Conservation (phyloP, 257 asterid species). For the Buddleja alternifolia region DNA sequence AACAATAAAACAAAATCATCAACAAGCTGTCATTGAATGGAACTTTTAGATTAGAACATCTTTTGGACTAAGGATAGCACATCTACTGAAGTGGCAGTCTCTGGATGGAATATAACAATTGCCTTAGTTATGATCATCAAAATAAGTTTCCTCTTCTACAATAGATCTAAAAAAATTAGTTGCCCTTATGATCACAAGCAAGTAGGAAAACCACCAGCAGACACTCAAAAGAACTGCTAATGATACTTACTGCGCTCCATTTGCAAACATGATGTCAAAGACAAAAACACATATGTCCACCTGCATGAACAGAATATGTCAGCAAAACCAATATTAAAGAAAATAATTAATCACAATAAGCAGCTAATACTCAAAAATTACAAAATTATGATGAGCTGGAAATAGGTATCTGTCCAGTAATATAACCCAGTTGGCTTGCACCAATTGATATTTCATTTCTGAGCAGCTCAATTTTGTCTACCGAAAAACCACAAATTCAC, state of each 20-base stretch:
- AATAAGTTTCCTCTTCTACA: not conserved
- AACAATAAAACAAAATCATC: slow-evolving; percentile 18
- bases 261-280: slow-evolving; percentile 85
- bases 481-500: not conserved
- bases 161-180: slow-evolving; percentile 3
- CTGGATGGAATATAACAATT: slow-evolving; percentile 1
- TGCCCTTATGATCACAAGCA: slow-evolving; percentile 3
- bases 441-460: slow-evolving; percentile 6
- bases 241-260: slow-evolving; percentile 77
- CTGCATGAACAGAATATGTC: slow-evolving; percentile 53
- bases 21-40: slow-evolving; percentile 16
- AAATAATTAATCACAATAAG: not conserved
- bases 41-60: slow-evolving; percentile 7
- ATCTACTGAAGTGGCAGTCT: slow-evolving; percentile 6
- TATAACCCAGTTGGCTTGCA: slow-evolving; percentile 7
- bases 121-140: slow-evolving; percentile 1
- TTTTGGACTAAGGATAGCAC: slow-evolving; percentile 19
- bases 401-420: slow-evolving; percentile 8
- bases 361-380: slow-evolving; percentile 11
- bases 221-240: slow-evolving; percentile 30
- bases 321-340: slow-evolving; percentile 25
- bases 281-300: slow-evolving; percentile 82
- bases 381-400: not conserved
- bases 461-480: slow-evolving; percentile 15
- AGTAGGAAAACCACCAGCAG: slow-evolving; percentile 21